These are phyloP conservation scores for Podaxis sp. DNA, from an alignment of 768 basidiomycete species.

Conservation along the genomic window DNA sequence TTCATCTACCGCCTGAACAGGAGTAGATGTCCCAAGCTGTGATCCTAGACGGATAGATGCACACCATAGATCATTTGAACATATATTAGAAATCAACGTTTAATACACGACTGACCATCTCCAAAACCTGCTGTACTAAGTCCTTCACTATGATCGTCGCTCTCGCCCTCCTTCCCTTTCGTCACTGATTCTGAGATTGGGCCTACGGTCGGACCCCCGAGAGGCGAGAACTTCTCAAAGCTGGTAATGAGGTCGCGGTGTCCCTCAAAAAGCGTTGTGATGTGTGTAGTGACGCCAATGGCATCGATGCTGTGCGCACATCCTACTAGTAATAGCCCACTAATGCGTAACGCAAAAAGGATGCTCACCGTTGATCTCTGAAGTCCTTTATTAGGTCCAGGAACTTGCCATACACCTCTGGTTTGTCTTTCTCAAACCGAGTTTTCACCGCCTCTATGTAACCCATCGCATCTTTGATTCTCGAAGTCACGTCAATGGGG, in stretches of 20 bases:
- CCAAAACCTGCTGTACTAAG: background rate
- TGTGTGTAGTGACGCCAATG: slow-evolving; percentile 75
- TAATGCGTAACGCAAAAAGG: background rate
- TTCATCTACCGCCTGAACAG: background rate
- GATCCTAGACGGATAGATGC: background rate
- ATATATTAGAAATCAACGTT: background rate
- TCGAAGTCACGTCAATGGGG: background rate
- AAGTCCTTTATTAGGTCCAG: slow-evolving; percentile 82
- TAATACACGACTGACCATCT: background rate
- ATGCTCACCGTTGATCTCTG: slow-evolving; percentile 61
- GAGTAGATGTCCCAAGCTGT: background rate
- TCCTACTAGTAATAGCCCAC: background rate
- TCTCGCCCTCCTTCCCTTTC: background rate
- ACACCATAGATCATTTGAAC: background rate
- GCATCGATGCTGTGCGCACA: slow-evolving; percentile 62
- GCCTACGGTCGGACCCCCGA: slow-evolving; percentile 43
- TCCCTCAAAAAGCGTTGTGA: slow-evolving; percentile 68
- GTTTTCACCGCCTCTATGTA: slow-evolving; percentile 71
- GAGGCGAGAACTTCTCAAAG: slow-evolving; percentile 81
- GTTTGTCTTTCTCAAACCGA: slow-evolving; percentile 57
- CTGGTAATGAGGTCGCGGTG: slow-evolving; percentile 74
- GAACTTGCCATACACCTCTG: slow-evolving; percentile 69
- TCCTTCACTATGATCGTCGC: background rate
- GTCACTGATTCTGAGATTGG: background rate
- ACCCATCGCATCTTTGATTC: slow-evolving; percentile 49